phyloP scores from a whole-genome alignment of 2,329 filamentous ascomycete genomes.

The Emmonsiellopsis sp. region DNA sequence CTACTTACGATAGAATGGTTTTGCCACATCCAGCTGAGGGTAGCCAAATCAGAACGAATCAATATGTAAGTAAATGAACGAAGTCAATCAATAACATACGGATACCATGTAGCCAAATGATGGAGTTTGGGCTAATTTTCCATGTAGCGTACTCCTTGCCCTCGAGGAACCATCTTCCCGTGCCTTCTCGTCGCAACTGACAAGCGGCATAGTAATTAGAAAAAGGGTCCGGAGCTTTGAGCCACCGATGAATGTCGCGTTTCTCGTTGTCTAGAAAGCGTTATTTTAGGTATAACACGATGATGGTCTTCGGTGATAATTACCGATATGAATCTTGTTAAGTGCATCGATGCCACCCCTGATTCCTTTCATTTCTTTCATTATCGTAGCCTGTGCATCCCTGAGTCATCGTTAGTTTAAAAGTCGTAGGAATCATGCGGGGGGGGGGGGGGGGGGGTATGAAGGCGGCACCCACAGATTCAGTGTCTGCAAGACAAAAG shows the following conservation, averaged over 20 bases:
- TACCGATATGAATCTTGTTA: neutral
- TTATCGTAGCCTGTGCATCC: neutral
- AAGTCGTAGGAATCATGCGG: no score
- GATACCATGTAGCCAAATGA: conserved; percentile 33
- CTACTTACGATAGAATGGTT: conserved; percentile 25
- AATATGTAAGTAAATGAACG: neutral
- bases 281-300: neutral
- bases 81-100: conserved; percentile 1
- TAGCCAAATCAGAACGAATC: neutral
- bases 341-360: neutral
- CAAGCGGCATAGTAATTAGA: conserved; percentile 25
- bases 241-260: conserved; percentile 2
- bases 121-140: conserved; percentile 21
- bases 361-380: neutral
- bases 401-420: neutral
- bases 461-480: neutral
- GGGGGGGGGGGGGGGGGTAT: no score
- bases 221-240: conserved; percentile 23
- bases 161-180: conserved; percentile 29
- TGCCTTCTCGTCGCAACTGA: conserved; percentile 21
- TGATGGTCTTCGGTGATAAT: neutral
- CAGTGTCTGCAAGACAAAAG: neutral
- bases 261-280: neutral
- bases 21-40: conserved; percentile 31
- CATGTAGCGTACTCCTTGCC: conserved; percentile 20